A percentile compares a stretch with the other conserved stretches of the same genome.
These are phyloP conservation scores for Aureobasidium sp. DNA, from an alignment of 2,329 filamentous ascomycete species.

Conservation along the genomic window DNA sequence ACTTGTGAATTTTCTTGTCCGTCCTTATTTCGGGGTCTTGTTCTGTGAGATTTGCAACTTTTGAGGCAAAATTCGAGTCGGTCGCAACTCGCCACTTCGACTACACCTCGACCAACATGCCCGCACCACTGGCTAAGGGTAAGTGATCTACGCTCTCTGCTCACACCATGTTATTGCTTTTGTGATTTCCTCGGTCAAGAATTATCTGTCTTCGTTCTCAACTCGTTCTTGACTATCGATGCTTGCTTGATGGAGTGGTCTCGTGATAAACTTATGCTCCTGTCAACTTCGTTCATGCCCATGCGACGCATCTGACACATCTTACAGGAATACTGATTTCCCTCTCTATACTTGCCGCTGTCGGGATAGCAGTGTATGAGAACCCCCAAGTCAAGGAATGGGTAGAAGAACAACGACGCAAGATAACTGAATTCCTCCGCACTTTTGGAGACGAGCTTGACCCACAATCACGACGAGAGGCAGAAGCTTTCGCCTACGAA, in stretches of 20 bases:
- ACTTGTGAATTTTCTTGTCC: not conserved
- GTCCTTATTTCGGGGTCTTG: too few species aligned
- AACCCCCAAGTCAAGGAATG: constrained; percentile 57
- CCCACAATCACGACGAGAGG: constrained; percentile 33
- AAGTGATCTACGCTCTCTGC: not conserved
- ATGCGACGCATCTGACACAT: constrained; percentile 9
- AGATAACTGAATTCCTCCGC: constrained; percentile 53
- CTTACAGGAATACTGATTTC: constrained; percentile 54
- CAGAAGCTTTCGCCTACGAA: constrained; percentile 32
- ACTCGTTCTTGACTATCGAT: not conserved
- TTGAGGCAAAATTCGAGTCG: not conserved
- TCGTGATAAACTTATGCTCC: not conserved
- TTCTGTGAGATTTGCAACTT: not conserved
- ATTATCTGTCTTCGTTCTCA: not conserved
- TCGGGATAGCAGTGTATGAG: constrained; percentile 57
- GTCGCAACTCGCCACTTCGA: not conserved
- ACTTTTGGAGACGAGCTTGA: constrained; percentile 55
- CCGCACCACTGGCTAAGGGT: constrained; percentile 12
- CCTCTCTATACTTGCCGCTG: constrained; percentile 54
- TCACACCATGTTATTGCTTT: not conserved
- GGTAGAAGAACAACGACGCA: constrained; percentile 54
- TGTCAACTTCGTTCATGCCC: not conserved
- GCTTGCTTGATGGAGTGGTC: not conserved
- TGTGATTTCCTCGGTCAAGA: not conserved
- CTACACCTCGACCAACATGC: constrained; percentile 1